Evolutionary conservation across 306 rosid species (phyloP), one percentile per base, ranked within the genome.

Genomic region (Nissolia schottii): DNA sequence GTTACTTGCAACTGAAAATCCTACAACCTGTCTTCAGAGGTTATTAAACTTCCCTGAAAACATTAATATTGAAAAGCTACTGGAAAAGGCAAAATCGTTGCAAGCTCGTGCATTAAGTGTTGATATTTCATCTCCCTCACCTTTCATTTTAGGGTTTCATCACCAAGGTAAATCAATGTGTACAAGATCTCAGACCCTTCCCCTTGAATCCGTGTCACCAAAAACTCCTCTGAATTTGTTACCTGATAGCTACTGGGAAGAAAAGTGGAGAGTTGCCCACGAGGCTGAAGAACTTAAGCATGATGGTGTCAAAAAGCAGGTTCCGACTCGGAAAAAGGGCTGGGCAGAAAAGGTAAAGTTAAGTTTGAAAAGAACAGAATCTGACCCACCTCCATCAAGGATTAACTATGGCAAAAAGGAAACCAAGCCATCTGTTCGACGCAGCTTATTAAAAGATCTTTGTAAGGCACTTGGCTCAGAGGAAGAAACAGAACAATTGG

Each of bases 191-290:
- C 79, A 55, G 48, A 79, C 87, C 78, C 85, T 70, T 79, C 85
- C 91, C 13, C 60, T 79, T 3, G 96, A 85, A 73, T 81, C 94
- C 0, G 40, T 72, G 60, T 82, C 90, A 58, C 97, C 97, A 15
- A 85, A 72, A 73, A 76, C 92, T 58, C 96, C 96, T 40, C 71
- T 95, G 71, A 85, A 61, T 79, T 67, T 78, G 46, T 51, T 82
- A 29, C 89, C 93, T 53, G 97, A 91, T 70, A 89, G 97, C 76
- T 95, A 95, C 71, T 95, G 99, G 99, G 99, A 95, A 79, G 99
- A 95, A 83, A 89, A 91, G 81, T 95, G 99, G 99, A 91, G 97
- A 87, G 93, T 86, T 62, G 77, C 66, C 32, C 97, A 89, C 27
- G 79, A 72, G 83, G 89, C 90, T 56, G 96, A 89, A 87, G 96